Conservation (phyloP, 2,329 filamentous ascomycete species). For the Colletotrichum sp. region DNA sequence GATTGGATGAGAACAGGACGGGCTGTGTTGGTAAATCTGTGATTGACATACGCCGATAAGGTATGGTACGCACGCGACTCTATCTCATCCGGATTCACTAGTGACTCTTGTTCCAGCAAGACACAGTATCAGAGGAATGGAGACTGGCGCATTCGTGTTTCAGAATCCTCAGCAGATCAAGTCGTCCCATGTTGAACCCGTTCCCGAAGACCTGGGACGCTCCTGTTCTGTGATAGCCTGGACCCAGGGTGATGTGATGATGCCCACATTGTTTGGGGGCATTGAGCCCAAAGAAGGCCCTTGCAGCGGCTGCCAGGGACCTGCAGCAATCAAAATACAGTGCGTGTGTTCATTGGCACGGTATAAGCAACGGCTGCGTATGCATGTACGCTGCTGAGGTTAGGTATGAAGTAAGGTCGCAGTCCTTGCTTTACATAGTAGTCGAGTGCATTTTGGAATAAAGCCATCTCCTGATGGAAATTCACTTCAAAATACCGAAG, state of each 20-base stretch:
- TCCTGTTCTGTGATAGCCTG: not conserved
- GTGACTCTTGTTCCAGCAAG: not conserved
- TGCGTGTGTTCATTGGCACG: not conserved
- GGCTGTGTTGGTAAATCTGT: not conserved
- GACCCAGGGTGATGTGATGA: conserved; percentile 9
- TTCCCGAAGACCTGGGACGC: not conserved
- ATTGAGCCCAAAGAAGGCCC: not conserved
- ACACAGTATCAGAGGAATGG: not conserved
- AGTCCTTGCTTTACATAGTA: not conserved
- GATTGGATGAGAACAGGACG: not conserved
- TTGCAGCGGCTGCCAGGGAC: conserved; percentile 8
- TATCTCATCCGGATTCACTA: not conserved
- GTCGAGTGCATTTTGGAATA: not conserved
- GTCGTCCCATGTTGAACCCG: not conserved
- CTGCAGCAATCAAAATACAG: not conserved
- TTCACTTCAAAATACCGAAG: not conserved
- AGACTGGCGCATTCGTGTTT: conserved; percentile 6
- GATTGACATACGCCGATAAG: not conserved
- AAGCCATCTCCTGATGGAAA: not conserved
- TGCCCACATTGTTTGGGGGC: conserved; percentile 2
- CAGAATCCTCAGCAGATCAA: not conserved
- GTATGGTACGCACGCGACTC: not conserved
- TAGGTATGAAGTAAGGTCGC: not conserved
- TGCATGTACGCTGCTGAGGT: not conserved
- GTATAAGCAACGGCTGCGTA: not conserved